phyloP scores from a whole-genome alignment of 78 protist genomes.

The Chrysochromulina tobinii region DNA sequence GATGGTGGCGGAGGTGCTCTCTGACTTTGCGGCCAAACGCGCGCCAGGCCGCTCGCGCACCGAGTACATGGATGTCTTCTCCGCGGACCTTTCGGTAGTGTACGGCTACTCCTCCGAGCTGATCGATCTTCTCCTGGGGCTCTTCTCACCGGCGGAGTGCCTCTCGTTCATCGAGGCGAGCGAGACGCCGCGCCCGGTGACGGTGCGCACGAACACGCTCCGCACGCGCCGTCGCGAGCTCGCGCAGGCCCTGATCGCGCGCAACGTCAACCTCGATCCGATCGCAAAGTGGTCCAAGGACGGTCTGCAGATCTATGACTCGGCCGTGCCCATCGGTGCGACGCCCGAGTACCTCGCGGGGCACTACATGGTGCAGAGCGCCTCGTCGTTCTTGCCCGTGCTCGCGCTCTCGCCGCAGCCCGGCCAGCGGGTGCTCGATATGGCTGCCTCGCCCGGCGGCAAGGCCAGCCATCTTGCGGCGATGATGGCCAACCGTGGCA shows the following conservation, averaged over 20 bases:
- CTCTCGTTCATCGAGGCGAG: slow-evolving; percentile 89
- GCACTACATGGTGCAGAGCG: slow-evolving; percentile 96
- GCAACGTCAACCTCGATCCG: slow-evolving; percentile 89
- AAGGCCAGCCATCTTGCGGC: slow-evolving; percentile 90
- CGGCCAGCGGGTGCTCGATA: slow-evolving; percentile 82
- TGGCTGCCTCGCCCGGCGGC: slow-evolving; percentile 99
- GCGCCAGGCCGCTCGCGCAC: slow-evolving; percentile 60
- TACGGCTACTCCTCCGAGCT: slow-evolving; percentile 53
- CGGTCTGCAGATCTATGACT: slow-evolving; percentile 92
- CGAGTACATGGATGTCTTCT: slow-evolving; percentile 75
- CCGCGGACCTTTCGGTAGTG: slow-evolving; percentile 67
- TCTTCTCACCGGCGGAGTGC: slow-evolving; percentile 78
- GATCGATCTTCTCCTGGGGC: slow-evolving; percentile 67
- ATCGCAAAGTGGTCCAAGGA: slow-evolving; percentile 73
- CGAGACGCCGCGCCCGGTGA: slow-evolving; percentile 94
- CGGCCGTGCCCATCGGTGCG: slow-evolving; percentile 84
- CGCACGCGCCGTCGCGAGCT: slow-evolving; percentile 86
- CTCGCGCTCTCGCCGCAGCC: background rate
- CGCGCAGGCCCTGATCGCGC: slow-evolving; percentile 73
- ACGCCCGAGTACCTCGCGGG: slow-evolving; percentile 97
- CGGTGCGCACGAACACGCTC: slow-evolving; percentile 96
- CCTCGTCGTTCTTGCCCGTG: slow-evolving; percentile 96
- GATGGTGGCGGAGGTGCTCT: background rate
- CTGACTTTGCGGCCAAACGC: background rate
- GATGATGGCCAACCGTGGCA: background rate